Percentiles rank a stretch among this genome's conserved stretches.
Conservation (phyloP, 139 green algal genomes). For the Ostreobium quekettii region DNA sequence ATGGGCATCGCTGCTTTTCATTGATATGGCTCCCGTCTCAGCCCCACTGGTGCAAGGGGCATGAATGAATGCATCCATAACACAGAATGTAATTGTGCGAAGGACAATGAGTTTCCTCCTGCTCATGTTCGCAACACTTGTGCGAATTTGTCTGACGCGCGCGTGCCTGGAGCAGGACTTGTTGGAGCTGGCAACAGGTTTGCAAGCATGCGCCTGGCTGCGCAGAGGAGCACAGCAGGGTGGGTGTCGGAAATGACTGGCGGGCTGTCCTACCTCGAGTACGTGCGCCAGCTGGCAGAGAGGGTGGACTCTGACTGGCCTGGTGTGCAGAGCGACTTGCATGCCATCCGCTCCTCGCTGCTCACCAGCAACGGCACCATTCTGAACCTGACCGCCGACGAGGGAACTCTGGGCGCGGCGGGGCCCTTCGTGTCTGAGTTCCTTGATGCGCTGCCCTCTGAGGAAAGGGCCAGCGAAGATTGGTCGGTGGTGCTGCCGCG, state of each 20-base stretch:
- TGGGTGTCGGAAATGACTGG: slow-evolving; percentile 81
- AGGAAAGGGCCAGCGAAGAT: slow-evolving; percentile 8
- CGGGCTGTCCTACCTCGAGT: slow-evolving; percentile 84
- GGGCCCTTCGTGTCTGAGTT: slow-evolving; percentile 56
- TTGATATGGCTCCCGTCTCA: too few relatives aligned
- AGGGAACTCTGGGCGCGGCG: slow-evolving; percentile 53
- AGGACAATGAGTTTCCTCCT: too few relatives aligned
- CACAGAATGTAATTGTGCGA: too few relatives aligned
- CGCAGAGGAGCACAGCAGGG: slow-evolving; percentile 73
- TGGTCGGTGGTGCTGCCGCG: slow-evolving; percentile 40
- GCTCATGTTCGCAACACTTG: too few relatives aligned
- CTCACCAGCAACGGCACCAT: slow-evolving; percentile 67
- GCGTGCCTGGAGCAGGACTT: too few relatives aligned
- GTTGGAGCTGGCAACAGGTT: slow-evolving; percentile 63
- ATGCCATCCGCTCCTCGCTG: slow-evolving; percentile 62
- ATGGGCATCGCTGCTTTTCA: too few relatives aligned
- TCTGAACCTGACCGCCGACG: slow-evolving; percentile 93
- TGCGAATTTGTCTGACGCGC: too few relatives aligned
- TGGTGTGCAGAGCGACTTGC: slow-evolving; percentile 63
- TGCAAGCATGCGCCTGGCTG: slow-evolving; percentile 72
- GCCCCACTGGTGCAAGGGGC: too few relatives aligned
- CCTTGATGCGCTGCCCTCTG: slow-evolving; percentile 63
- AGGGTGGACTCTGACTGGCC: slow-evolving; percentile 86
- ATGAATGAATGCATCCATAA: too few relatives aligned
- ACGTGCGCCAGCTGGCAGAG: slow-evolving; percentile 70